These are phyloP conservation scores for Erysiphe neolycopersici DNA, from an alignment of 2,329 filamentous ascomycete species.

Conservation along the genomic window DNA sequence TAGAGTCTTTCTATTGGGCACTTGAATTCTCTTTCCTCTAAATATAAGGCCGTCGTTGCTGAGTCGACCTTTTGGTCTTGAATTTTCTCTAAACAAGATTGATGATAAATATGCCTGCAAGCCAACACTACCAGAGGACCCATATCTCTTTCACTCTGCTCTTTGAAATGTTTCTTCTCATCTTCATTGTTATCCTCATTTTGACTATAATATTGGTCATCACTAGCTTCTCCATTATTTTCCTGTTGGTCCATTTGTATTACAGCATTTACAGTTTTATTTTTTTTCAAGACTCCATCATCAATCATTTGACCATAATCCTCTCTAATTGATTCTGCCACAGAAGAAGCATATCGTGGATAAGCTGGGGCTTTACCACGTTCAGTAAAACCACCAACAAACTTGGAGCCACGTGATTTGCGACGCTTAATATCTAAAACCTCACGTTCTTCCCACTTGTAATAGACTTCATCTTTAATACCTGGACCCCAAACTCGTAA, in stretches of 20 bases:
- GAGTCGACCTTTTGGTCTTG: slow-evolving; percentile 26
- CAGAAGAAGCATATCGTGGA: slow-evolving; percentile 1
- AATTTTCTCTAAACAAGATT: slow-evolving; percentile 38
- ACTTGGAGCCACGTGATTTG: slow-evolving; percentile 13
- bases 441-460: slow-evolving; percentile 48
- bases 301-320: slow-evolving; percentile 3
- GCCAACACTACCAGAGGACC: slow-evolving; percentile 41
- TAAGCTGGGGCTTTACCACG: slow-evolving; percentile 18
- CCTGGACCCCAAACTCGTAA: slow-evolving; percentile 73
- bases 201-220: not conserved
- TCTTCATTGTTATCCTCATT: slow-evolving; percentile 7
- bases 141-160: slow-evolving; percentile 21
- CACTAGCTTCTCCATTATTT: not conserved
- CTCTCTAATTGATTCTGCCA: slow-evolving; percentile 1
- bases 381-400: slow-evolving; percentile 13
- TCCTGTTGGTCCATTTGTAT: too few species aligned
- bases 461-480: slow-evolving; percentile 49
- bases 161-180: slow-evolving; percentile 8
- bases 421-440: slow-evolving; percentile 19
- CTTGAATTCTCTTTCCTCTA: slow-evolving; percentile 15
- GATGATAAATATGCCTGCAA: slow-evolving; percentile 45
- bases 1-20: slow-evolving; percentile 12
- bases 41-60: slow-evolving; percentile 14
- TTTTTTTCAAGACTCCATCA: slow-evolving; percentile 3
- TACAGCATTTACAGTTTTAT: too few species aligned